Conservation (phyloP, 176 grass and related monocot genomes). For the Bolboschoenus planiculmis region DNA sequence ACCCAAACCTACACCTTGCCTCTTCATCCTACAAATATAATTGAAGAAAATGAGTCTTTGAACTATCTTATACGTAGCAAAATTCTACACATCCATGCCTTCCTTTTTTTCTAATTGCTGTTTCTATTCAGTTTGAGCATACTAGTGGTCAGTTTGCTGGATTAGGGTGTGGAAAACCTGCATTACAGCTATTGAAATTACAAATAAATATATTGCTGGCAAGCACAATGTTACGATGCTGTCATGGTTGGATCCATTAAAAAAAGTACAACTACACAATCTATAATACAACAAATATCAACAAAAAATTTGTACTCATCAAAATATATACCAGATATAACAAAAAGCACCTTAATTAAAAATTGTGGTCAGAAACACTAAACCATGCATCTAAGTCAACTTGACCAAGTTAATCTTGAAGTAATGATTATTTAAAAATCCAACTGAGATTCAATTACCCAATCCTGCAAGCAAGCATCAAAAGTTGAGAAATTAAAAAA, state of each 20-base stretch:
- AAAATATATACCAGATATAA: too few relatives aligned
- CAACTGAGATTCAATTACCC: not conserved
- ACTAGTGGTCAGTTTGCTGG: not conserved
- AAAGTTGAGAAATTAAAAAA: conserved; percentile 19
- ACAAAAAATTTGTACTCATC: too few relatives aligned
- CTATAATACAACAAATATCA: too few relatives aligned
- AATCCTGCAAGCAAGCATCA: conserved; percentile 9
- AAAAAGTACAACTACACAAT: too few relatives aligned
- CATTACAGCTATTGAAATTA: not conserved
- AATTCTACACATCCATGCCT: not conserved
- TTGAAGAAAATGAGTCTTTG: conserved; percentile 15
- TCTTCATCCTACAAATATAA: conserved; percentile 52
- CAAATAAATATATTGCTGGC: not conserved
- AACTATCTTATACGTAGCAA: not conserved
- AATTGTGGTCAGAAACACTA: not conserved
- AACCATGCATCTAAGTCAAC: not conserved
- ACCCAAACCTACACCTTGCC: conserved; percentile 53
- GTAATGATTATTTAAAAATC: not conserved
- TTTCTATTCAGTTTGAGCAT: not conserved
- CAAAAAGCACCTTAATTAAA: too few relatives aligned
- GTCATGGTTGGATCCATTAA: not conserved
- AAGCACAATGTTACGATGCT: not conserved
- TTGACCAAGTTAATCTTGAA: not conserved
- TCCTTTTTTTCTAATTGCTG: not conserved
- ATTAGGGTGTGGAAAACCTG: not conserved